Conservation (phyloP, 805 yeast species). For the Saturnispora saitoi region DNA sequence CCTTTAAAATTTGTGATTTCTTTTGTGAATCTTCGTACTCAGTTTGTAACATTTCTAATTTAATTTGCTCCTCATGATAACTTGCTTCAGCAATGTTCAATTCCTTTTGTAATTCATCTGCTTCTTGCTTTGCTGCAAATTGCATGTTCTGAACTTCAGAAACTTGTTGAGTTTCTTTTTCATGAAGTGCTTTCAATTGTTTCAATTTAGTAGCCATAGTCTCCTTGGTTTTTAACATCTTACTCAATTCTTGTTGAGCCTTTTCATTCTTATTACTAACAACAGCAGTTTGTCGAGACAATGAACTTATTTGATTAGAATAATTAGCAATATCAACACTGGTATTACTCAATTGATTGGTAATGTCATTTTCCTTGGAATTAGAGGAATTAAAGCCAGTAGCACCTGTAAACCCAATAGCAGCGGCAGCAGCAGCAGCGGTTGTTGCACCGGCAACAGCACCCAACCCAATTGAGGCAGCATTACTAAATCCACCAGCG, state of each 20-base stretch:
- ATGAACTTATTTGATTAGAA: slow-evolving; percentile 74
- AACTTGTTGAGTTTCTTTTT: slow-evolving; percentile 69
- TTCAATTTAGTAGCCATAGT: slow-evolving; percentile 67
- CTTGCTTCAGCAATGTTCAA: slow-evolving; percentile 72
- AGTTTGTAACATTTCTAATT: slow-evolving; percentile 51
- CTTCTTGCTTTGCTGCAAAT: slow-evolving; percentile 52
- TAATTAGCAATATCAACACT: slow-evolving; percentile 80
- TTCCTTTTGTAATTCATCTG: slow-evolving; percentile 62
- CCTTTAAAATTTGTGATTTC: slow-evolving; percentile 57
- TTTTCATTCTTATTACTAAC: slow-evolving; percentile 61
- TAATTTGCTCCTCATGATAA: slow-evolving; percentile 58
- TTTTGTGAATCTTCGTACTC: slow-evolving; percentile 61
- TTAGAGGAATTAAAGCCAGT: neutral
- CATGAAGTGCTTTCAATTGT: slow-evolving; percentile 61
- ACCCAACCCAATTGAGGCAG: slow-evolving; percentile 1
- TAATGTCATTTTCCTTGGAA: slow-evolving; percentile 14
- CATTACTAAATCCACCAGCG: slow-evolving; percentile 7
- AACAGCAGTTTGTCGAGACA: slow-evolving; percentile 64
- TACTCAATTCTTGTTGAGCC: slow-evolving; percentile 71
- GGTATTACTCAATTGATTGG: slow-evolving; percentile 66
- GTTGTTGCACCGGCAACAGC: neutral
- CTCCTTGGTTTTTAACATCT: slow-evolving; percentile 54
- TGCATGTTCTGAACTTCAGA: slow-evolving; percentile 61
- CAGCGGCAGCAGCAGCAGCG: slow-evolving; percentile 8
- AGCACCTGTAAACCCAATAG: slow-evolving; percentile 8